phyloP scores from a whole-genome alignment of 805 yeast genomes.

The Myxozyma neotropica region DNA sequence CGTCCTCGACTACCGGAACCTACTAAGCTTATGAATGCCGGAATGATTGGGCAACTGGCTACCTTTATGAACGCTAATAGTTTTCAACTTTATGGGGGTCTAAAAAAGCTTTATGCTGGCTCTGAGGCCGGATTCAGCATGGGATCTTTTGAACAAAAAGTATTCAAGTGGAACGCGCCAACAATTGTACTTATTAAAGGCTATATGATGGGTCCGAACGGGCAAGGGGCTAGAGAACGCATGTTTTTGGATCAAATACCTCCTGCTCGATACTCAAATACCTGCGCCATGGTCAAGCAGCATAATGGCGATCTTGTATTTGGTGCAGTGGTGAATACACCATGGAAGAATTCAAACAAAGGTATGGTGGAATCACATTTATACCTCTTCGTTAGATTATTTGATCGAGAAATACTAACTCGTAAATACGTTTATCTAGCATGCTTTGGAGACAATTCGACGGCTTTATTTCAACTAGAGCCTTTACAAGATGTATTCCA shows the following conservation, averaged over 20 bases:
- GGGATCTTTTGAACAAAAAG: conserved; percentile 79
- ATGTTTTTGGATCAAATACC: conserved; percentile 38
- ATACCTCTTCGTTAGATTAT: background rate
- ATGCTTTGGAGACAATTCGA: conserved; percentile 64
- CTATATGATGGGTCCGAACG: conserved; percentile 40
- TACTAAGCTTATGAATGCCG: conserved; percentile 49
- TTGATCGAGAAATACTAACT: too few species aligned
- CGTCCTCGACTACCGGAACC: conserved; percentile 38
- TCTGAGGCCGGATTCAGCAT: conserved; percentile 83
- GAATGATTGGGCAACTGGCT: conserved; percentile 48
- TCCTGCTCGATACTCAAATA: conserved; percentile 29
- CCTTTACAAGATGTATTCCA: conserved; percentile 65
- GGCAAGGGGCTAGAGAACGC: conserved; percentile 34
- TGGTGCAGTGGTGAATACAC: conserved; percentile 66
- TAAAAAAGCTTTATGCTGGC: conserved; percentile 70
- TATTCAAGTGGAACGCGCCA: conserved; percentile 90
- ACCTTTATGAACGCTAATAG: conserved; percentile 42
- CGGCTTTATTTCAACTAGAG: conserved; percentile 64
- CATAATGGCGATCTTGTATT: conserved; percentile 51
- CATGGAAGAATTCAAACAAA: conserved; percentile 78
- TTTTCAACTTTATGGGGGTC: conserved; percentile 34
- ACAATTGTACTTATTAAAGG: conserved; percentile 74
- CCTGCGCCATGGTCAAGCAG: conserved; percentile 30
- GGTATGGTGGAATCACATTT: background rate
- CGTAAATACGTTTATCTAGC: conserved; percentile 38